Conservation (phyloP, 2,329 filamentous ascomycete genomes). For the Scopulariopsis brevicaulis region DNA sequence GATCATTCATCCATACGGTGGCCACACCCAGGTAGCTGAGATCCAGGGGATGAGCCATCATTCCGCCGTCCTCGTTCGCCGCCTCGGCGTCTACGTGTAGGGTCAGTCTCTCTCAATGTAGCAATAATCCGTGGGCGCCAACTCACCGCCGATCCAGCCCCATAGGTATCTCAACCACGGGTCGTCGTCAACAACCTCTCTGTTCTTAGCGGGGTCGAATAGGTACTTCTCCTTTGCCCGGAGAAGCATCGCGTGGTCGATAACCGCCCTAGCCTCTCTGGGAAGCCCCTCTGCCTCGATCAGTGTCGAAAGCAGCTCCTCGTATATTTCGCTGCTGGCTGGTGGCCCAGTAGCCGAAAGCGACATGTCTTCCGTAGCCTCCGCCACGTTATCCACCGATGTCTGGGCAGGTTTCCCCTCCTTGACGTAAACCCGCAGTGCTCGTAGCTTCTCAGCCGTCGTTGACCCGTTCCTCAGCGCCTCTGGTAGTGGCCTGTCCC, state of each 20-base stretch:
- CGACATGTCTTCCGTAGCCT: constrained; percentile 22
- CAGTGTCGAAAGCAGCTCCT: constrained; percentile 35
- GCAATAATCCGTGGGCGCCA: constrained; percentile 9
- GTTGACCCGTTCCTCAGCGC: constrained; percentile 28
- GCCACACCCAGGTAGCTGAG: constrained; percentile 66
- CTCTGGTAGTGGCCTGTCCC: constrained; percentile 22
- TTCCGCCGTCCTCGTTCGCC: constrained; percentile 54
- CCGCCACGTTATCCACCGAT: constrained; percentile 12
- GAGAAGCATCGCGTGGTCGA: constrained; percentile 47
- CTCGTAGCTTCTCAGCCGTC: constrained; percentile 36
- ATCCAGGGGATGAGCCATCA: constrained; percentile 58
- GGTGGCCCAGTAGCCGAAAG: constrained; percentile 16
- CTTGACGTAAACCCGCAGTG: constrained; percentile 26
- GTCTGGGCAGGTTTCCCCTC: constrained; percentile 5
- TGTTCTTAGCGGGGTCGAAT: constrained; percentile 54
- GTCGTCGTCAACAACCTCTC: constrained; percentile 56
- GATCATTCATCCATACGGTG: constrained; percentile 59
- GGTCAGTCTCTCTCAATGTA: background rate
- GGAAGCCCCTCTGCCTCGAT: constrained; percentile 33
- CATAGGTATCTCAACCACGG: constrained; percentile 69
- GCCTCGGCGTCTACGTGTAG: constrained; percentile 42
- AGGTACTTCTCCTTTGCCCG: constrained; percentile 51
- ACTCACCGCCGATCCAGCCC: constrained; percentile 58
- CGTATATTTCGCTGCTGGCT: constrained; percentile 39
- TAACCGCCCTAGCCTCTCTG: constrained; percentile 34